These are phyloP conservation scores for Kwoniella dejecticola DNA, from an alignment of 768 basidiomycete species.

Conservation along the genomic window DNA sequence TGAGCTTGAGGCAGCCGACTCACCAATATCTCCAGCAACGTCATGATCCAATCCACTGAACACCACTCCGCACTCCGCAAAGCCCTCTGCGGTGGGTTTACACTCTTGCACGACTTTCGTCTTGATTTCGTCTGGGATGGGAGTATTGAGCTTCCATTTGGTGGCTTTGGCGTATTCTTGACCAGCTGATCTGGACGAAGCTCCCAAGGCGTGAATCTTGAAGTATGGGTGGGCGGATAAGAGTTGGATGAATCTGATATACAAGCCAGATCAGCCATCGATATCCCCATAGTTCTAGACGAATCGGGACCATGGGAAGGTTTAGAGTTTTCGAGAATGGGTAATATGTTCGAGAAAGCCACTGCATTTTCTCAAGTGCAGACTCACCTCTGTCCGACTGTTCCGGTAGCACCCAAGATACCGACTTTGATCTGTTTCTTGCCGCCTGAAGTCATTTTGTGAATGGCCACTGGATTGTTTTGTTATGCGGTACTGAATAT, in stretches of 20 bases:
- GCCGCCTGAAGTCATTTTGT: constrained; percentile 30
- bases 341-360: no score
- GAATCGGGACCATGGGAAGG: no score
- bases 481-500: no score
- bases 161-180: constrained; percentile 73
- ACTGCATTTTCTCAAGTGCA: no score
- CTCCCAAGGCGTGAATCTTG: constrained; percentile 78
- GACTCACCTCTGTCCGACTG: constrained; percentile 78
- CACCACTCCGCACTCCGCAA: constrained; percentile 77
- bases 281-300: no score
- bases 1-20: no score
- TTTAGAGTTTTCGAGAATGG: no score
- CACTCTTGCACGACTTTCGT: constrained; percentile 75
- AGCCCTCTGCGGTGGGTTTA: constrained; percentile 64
- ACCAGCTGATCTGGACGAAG: constrained; percentile 82
- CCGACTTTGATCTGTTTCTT: constrained; percentile 57
- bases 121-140: constrained; percentile 69
- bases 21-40: constrained; percentile 93
- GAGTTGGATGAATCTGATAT: constrained; percentile 71
- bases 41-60: constrained; percentile 97
- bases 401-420: constrained; percentile 62
- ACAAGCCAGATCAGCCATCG: no score
- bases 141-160: constrained; percentile 80
- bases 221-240: constrained; percentile 90
- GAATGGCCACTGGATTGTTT: neutral